Evolutionary conservation across 192 early-diverging fungal species (phyloP).

Genomic region (Phlyctochytrium planicorne): DNA sequence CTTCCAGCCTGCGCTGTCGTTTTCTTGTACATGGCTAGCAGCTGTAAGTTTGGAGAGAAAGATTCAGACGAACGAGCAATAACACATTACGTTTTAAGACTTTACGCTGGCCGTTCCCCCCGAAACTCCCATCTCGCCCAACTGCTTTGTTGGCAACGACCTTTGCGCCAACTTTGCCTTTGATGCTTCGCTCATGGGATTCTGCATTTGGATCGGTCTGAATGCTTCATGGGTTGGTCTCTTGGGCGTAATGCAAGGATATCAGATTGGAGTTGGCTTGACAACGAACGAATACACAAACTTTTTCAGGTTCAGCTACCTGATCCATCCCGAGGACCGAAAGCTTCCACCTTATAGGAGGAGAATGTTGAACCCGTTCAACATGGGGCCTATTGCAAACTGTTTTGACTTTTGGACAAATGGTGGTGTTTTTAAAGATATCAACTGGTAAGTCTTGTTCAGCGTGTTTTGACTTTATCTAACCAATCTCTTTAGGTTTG

Average conservation of each 20-base stretch:
- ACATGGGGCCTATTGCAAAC: constrained; percentile 76
- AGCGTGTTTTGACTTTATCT: neutral
- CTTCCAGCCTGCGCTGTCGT: constrained; percentile 60
- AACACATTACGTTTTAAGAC: constrained; percentile 13
- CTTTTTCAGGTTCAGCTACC: constrained; percentile 63
- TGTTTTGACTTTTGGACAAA: constrained; percentile 78
- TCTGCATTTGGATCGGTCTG: constrained; percentile 71
- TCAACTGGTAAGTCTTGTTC: neutral
- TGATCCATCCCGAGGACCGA: constrained; percentile 53
- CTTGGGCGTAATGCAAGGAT: constrained; percentile 70
- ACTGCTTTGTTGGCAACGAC: constrained; percentile 30
- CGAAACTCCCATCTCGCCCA: constrained; percentile 19
- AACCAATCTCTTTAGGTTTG: neutral
- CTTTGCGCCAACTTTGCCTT: constrained; percentile 74
- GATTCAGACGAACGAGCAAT: neutral
- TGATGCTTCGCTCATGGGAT: constrained; percentile 68
- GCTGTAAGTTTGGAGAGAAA: constrained; percentile 75
- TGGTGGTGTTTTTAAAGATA: constrained; percentile 1
- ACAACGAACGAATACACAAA: constrained; percentile 94
- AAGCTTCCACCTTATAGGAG: constrained; percentile 38
- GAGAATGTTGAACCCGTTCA: constrained; percentile 68
- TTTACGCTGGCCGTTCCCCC: constrained; percentile 11
- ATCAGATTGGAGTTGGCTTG: constrained; percentile 71
- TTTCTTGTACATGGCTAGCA: constrained; percentile 60
- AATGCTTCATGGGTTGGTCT: constrained; percentile 84